Conservation (phyloP, 2,329 filamentous ascomycete genomes). For the Neonectria faginata region DNA sequence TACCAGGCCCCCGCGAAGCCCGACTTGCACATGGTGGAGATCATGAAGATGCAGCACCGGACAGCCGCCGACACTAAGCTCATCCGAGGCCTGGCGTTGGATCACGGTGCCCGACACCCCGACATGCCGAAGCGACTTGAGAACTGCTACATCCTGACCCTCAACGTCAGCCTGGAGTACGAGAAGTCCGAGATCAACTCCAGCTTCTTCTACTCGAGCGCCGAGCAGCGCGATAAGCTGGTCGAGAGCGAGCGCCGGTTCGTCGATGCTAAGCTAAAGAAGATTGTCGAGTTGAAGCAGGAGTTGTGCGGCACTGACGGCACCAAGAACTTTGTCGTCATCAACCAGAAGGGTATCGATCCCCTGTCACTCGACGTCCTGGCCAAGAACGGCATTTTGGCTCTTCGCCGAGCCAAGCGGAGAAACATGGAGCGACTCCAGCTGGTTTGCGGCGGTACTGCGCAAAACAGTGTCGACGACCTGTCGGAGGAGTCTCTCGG, state of each 20-base stretch:
- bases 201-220: constrained; percentile 97
- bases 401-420: constrained; percentile 92
- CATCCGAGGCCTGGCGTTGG: constrained; percentile 90
- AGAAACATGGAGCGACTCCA: constrained; percentile 99
- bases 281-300: constrained; percentile 98
- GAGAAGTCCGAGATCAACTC: constrained; percentile 99
- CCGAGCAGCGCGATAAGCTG: constrained; percentile 96
- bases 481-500: constrained; percentile 88
- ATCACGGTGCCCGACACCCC: constrained; percentile 95
- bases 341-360: constrained; percentile 99
- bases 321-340: constrained; percentile 95
- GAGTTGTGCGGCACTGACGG: constrained; percentile 93
- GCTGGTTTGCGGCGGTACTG: constrained; percentile 88
- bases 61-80: constrained; percentile 96
- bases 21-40: constrained; percentile 98
- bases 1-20: constrained; percentile 91
- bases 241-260: constrained; percentile 97
- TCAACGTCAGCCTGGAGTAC: constrained; percentile 98
- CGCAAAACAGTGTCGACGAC: constrained; percentile 97
- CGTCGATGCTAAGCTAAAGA: constrained; percentile 94
- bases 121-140: constrained; percentile 98
- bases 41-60: constrained; percentile 99
- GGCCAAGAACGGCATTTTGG: constrained; percentile 97
- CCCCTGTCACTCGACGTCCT: constrained; percentile 94
- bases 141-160: constrained; percentile 92